phyloP scores from a whole-genome alignment of 2,329 filamentous ascomycete genomes.

The Monilinia polystroma region DNA sequence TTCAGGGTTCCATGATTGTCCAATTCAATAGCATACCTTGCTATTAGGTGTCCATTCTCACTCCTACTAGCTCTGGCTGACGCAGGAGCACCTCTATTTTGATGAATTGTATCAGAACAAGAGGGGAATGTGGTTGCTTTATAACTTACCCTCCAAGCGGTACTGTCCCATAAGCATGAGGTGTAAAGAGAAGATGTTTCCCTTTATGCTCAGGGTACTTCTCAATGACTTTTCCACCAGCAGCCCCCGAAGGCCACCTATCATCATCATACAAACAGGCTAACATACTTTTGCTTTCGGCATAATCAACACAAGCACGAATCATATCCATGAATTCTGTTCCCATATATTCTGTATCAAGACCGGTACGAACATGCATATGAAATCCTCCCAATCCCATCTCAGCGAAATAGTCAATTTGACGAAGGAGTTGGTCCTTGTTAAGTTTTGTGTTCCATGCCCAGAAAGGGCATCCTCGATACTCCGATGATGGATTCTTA shows the following conservation, averaged over 20 bases:
- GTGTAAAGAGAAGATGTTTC: conserved; percentile 39
- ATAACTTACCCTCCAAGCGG: conserved; percentile 14
- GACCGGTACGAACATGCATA: conserved; percentile 39
- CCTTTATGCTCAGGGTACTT: conserved; percentile 35
- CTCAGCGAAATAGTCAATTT: conserved; percentile 39
- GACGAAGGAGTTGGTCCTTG: conserved; percentile 36
- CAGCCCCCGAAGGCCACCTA: conserved; percentile 40
- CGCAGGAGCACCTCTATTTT: conserved; percentile 18
- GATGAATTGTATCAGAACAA: conserved; percentile 8
- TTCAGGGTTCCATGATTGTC: conserved; percentile 35
- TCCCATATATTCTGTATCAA: conserved; percentile 41
- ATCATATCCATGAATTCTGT: conserved; percentile 40
- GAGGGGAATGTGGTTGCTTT: background rate
- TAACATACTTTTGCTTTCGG: conserved; percentile 39
- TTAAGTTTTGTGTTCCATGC: conserved; percentile 40
- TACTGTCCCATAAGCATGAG: conserved; percentile 27
- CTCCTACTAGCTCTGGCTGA: conserved; percentile 17
- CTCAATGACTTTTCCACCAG: conserved; percentile 38
- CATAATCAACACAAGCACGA: conserved; percentile 39
- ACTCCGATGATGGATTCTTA: conserved; percentile 38
- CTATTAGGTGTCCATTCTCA: conserved; percentile 34
- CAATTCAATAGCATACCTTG: conserved; percentile 34
- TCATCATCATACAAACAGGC: conserved; percentile 42
- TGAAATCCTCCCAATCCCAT: conserved; percentile 42
- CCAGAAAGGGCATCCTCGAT: conserved; percentile 40